Evolutionary conservation across 495 filamentous ascomycete species (phyloP), one percentile per base, ranked within the genome.

Genomic region (Daldinia decipiens): DNA sequence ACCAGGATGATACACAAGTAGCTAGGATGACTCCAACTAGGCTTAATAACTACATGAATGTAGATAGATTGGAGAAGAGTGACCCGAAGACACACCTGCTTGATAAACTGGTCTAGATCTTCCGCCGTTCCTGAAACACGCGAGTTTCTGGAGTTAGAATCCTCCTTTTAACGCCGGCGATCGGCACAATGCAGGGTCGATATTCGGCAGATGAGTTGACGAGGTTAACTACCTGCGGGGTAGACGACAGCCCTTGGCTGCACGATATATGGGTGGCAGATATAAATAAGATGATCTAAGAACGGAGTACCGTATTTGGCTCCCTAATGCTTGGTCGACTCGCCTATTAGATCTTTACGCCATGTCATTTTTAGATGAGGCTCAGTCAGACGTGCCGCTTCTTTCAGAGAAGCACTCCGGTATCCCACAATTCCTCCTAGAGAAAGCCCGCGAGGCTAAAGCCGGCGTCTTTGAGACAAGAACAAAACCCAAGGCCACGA

Each of bases 371-470:
- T 27, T 53, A 26, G 70, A 74, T n/a, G 74, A 79, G 39, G 79
- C 77, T 54, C 69, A 65, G 62, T 71, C 74, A 0, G 65, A 71
- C n/a, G 78, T 82, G 19, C 82, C 80, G 7, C 77, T 73, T 3
- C 76, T 82, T 21, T 76, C 79, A 7, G 75, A 76, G 50, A 76
- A 72, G n/a, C 80, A 85, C 64, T 83, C 80, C 26, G 82, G 83
- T n/a, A 79, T 84, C 40, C 81, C 83, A 0, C 52, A 66, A 0
- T 80, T 73, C 31, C 70, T 83, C 0, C 65, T 77, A 27, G 77
- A 81, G 13, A 80, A 84, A 60, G 80, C 83, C 3, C 53, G 68
- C 0, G 38, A 67, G 9, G 77, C 78, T 3, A 84, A 83, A 65
- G 62, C 63, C 12, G 71, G 57, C 13, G 72, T 81, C 21, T 80